Base-by-base conservation (phyloP, 108 stramenopile genomes). In the Licmophora abbreviata region DNA sequence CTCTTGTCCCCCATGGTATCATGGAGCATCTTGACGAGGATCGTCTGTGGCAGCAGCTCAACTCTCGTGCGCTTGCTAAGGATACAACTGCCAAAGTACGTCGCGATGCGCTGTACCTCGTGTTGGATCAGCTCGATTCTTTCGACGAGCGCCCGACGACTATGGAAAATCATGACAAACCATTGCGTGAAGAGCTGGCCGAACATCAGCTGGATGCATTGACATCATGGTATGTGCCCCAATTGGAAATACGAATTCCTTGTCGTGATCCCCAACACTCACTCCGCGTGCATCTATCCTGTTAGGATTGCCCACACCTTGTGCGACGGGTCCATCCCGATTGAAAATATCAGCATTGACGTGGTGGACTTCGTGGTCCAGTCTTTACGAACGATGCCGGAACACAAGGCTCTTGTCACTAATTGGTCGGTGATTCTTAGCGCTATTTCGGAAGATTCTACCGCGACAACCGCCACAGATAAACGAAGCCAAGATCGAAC, bases 81-180 rank as follows among this genome's bases (percentile, higher is more conserved):
- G 64, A 79, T 57, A 74, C 80, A 7, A 64, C 82, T 22, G 66
- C 70, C 0, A 34, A n/a, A 0, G 81, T 81, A 14, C 68, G 85
- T 4, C 61, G 54, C 33, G 53, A 79, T 61, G 85, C 87, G 2
- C 70, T 93, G 21, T 71, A 82, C 38, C 88, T 93, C 50, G 67
- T 93, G 42, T 44, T 88, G 9, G 87, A 88, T 64, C 92, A 93
- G 58, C 58, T 88, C 17, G 92, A 88, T 54, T 71, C 82, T 22
- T 93, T 93, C 57, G 92, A 93, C 44, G 77, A 61, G 8, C 73
- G 59, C 9, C 59, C 34, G 65, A 29, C 30, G 41, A 48, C 9
- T 53, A 9, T 37, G n/a, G 48, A 50, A 2, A 20, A 21, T 20
- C n/a, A 40, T 40, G 38, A 40, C 4, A 20, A 40, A 5, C 18